Base-by-base conservation (phyloP, 1,139 yeast genomes). In the Candida sojae region DNA sequence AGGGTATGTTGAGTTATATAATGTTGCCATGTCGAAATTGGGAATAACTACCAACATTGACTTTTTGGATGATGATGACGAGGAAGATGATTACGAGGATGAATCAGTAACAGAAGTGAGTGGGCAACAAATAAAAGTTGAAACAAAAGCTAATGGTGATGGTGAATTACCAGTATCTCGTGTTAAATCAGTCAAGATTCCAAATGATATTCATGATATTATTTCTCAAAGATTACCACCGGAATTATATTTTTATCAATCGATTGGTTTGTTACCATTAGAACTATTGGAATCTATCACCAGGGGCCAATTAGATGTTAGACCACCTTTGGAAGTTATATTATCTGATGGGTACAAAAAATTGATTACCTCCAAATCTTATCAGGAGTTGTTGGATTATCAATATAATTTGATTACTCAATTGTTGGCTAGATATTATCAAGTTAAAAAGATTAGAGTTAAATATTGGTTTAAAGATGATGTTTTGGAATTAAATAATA, bases 141-240 rank as follows among this genome's bases (percentile, higher is more conserved):
- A 35, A 10, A 28, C 34, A 4, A 43, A 46, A 28, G 43, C 39
- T 30, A 37, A 26, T 45, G 39, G 30, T 35, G 36, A 12, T 9
- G 37, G 42, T 30, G 39, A 13, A 23, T 11, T 11, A 28, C n/a
- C 13, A 41, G 33, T 36, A 12, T 44, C 52, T 40, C 44, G 39
- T 43, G 29, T 36, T 40, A n/a, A 48, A 4, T 37, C 49, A 6
- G 62, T 67, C 34, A 75, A 70, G 53, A 75, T 84, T 29, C 98
- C 98, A 10, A 80, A 81, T 53, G 96, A 91, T 63, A 74, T 89
- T 23, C 96, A 89, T 61, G 93, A 86, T 44, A 80, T 92, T 46
- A 78, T 93, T 45, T 91, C 96, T 4, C 92, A 88, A 63, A 80
- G 95, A 60, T 73, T 93, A 47, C 96, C 98, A 1, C 88, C 91